phyloP scores from a whole-genome alignment of 2,329 filamentous ascomycete genomes.

The Alternaria longipes region DNA sequence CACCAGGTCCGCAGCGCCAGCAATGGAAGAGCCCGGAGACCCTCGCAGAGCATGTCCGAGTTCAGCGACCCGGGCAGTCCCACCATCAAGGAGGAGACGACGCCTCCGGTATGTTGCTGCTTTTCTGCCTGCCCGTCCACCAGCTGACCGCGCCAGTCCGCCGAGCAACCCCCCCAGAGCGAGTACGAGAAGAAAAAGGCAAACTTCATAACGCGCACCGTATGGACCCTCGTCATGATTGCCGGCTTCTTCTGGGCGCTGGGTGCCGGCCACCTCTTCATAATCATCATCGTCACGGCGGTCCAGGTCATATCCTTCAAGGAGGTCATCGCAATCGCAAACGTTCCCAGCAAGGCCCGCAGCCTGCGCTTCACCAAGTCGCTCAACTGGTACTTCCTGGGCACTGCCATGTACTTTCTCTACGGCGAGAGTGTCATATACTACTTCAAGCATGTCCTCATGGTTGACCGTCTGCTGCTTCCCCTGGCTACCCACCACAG shows the following conservation, averaged over 20 bases:
- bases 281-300: conserved; percentile 90
- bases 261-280: conserved; percentile 97
- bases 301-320: conserved; percentile 98
- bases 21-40: conserved; percentile 63
- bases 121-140: conserved; percentile 3
- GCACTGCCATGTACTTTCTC: conserved; percentile 98
- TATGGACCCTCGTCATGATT: conserved; percentile 99
- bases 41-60: conserved; percentile 76
- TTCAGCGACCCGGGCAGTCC: conserved; percentile 67
- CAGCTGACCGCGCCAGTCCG: conserved; percentile 42
- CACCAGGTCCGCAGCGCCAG: conserved; percentile 57
- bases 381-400: conserved; percentile 98
- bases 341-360: conserved; percentile 89
- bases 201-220: conserved; percentile 94
- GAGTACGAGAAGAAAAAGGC: conserved; percentile 99
- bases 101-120: conserved; percentile 18
- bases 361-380: conserved; percentile 94
- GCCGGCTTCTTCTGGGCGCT: conserved; percentile 88
- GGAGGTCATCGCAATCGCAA: conserved; percentile 97
- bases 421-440: conserved; percentile 99
- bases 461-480: conserved; percentile 91
- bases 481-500: conserved; percentile 96
- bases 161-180: conserved; percentile 56
- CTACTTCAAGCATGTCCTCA: conserved; percentile 98
- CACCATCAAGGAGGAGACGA: conserved; percentile 53